Percentiles rank a stretch among this genome's conserved stretches.
These are phyloP conservation scores for Ophiostoma sp. DNA, from an alignment of 2,329 filamentous ascomycete species.

Conservation along the genomic window DNA sequence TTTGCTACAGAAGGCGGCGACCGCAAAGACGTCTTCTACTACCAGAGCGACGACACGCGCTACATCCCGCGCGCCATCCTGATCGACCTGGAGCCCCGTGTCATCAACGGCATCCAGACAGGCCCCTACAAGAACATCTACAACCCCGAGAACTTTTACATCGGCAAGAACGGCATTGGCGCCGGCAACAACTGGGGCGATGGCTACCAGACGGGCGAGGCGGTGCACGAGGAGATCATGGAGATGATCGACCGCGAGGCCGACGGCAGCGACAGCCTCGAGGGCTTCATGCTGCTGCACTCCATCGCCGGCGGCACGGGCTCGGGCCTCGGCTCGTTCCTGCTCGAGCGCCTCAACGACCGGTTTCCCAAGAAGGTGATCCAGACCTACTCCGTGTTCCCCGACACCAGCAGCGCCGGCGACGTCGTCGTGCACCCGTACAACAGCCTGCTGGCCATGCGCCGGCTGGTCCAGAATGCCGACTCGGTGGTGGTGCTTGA, in stretches of 20 bases:
- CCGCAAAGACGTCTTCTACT: constrained; percentile 98
- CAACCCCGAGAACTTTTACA: constrained; percentile 98
- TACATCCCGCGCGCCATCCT: constrained; percentile 96
- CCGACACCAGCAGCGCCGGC: constrained; percentile 77
- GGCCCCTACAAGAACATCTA: constrained; percentile 98
- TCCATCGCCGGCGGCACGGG: constrained; percentile 97
- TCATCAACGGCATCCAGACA: constrained; percentile 87
- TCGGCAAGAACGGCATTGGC: constrained; percentile 87
- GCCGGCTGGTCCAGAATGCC: constrained; percentile 87
- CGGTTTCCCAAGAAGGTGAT: constrained; percentile 98
- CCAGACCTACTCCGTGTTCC: constrained; percentile 97
- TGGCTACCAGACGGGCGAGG: constrained; percentile 87
- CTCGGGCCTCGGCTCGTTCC: constrained; percentile 89
- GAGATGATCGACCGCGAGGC: constrained; percentile 99
- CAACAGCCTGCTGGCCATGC: constrained; percentile 90
- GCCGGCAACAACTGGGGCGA: constrained; percentile 98
- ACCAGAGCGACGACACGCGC: constrained; percentile 96
- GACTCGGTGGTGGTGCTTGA: constrained; percentile 97
- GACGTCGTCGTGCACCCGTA: constrained; percentile 98
- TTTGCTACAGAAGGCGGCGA: constrained; percentile 97
- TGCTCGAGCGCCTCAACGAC: constrained; percentile 93
- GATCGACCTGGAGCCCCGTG: constrained; percentile 87
- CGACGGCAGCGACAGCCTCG: constrained; percentile 93
- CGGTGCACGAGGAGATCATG: constrained; percentile 92
- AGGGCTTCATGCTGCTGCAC: constrained; percentile 98